Evolutionary conservation across 371 early-diverging fungal species (phyloP).

Genomic region (Blastocladiella emersonii): DNA sequence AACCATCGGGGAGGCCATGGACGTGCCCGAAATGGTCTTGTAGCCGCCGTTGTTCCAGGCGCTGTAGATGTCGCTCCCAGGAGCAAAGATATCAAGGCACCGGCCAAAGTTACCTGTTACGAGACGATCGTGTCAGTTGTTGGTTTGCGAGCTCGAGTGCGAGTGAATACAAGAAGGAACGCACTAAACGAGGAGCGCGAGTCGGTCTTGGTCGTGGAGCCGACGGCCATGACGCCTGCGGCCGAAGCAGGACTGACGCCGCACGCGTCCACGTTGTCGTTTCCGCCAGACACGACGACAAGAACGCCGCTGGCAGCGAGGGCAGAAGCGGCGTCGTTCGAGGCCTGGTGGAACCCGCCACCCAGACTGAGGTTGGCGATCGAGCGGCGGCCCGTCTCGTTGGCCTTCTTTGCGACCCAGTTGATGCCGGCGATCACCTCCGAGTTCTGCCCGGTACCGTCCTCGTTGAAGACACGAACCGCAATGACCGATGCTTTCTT

Average conservation of each 20-base stretch:
- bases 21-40: constrained; percentile 37
- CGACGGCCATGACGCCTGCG: constrained; percentile 47
- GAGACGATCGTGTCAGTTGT: constrained; percentile 21
- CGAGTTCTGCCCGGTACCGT: constrained; percentile 14
- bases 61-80: constrained; percentile 25
- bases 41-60: not conserved
- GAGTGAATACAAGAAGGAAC: too few relatives aligned
- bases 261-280: constrained; percentile 50
- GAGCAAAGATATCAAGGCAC: constrained; percentile 47
- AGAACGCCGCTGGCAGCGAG: constrained; percentile 31
- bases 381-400: constrained; percentile 4
- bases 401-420: constrained; percentile 8
- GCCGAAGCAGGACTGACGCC: constrained; percentile 50
- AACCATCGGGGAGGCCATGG: too few relatives aligned
- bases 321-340: constrained; percentile 25
- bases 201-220: constrained; percentile 37
- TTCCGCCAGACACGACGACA: constrained; percentile 53
- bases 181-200: too few relatives aligned
- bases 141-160: too few relatives aligned
- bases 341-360: constrained; percentile 22
- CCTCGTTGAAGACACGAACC: constrained; percentile 36
- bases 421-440: constrained; percentile 16
- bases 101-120: constrained; percentile 26
- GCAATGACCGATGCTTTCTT: constrained; percentile 49
- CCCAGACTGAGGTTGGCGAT: constrained; percentile 46